Conservation (phyloP, 176 grass and related monocot species). For the Raddia guianensis region DNA sequence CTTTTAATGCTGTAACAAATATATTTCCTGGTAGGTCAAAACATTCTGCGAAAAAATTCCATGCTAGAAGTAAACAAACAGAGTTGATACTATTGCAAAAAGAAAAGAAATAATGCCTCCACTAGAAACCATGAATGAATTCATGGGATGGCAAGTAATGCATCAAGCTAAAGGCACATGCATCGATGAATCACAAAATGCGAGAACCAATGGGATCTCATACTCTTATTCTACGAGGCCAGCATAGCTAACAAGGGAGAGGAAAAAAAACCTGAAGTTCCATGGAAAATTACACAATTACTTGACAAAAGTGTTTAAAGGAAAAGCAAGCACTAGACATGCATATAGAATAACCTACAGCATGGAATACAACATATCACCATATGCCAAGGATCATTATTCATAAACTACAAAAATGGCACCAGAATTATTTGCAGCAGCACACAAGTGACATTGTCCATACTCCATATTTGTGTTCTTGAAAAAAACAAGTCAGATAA, state of each 20-base stretch:
- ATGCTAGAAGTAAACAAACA: not conserved
- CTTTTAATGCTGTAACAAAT: not conserved
- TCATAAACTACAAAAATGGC: constrained; percentile 1
- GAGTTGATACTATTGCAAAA: not conserved
- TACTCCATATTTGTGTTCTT: not conserved
- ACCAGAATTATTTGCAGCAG: not conserved
- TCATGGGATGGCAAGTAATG: not conserved
- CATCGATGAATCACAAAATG: not conserved
- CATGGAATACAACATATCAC: not conserved
- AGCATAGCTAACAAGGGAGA: not conserved
- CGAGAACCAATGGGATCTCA: not conserved
- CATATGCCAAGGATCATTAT: not conserved
- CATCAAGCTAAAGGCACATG: not conserved
- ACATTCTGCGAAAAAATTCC: not conserved
- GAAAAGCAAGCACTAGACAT: not conserved
- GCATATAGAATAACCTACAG: not conserved
- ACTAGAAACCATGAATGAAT: not conserved
- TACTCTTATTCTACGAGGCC: not conserved
- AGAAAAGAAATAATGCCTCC: not conserved
- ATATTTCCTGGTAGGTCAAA: constrained; percentile 7
- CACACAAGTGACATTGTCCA: not conserved
- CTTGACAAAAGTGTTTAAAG: not conserved
- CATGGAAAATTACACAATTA: not conserved
- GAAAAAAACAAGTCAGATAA: not conserved
- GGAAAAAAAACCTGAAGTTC: not conserved